Percentiles rank a stretch among this genome's conserved stretches.
These are phyloP conservation scores for Hortaea werneckii DNA, from an alignment of 2,329 filamentous ascomycete genomes.

Conservation along the genomic window DNA sequence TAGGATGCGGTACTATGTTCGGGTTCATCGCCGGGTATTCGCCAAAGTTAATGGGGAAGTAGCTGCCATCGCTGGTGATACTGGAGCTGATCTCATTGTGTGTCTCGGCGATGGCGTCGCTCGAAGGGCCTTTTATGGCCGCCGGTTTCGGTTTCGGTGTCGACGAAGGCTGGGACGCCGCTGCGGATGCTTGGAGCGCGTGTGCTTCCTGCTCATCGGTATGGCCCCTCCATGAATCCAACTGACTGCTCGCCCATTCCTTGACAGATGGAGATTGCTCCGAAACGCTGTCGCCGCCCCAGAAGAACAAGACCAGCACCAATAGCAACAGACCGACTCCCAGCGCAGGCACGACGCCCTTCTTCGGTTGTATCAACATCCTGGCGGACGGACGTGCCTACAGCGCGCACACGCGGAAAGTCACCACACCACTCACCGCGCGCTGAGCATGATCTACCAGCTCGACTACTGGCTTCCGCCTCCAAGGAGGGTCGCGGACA, in stretches of 20 bases:
- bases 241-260: neutral
- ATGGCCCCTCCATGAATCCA: neutral
- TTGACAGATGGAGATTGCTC: neutral
- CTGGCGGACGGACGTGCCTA: neutral
- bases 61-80: conserved; percentile 37
- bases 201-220: neutral
- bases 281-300: neutral
- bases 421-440: too few species aligned
- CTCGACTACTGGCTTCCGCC: too few species aligned
- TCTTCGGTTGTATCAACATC: conserved; percentile 3
- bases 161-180: too few species aligned
- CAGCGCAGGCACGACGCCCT: conserved; percentile 1
- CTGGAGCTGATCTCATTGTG: conserved; percentile 34
- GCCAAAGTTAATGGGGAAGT: conserved; percentile 42
- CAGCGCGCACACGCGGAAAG: too few species aligned
- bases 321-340: neutral
- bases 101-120: neutral
- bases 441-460: too few species aligned
- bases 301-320: neutral
- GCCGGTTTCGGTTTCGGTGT: neutral
- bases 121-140: neutral
- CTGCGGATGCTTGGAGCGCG: too few species aligned
- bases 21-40: conserved; percentile 39
- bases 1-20: conserved; percentile 49
- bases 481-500: too few species aligned